A percentile compares a stretch with the other conserved stretches of the same genome.
Conservation (phyloP, 352 stramenopile species). For the Globisporangium irregulare region DNA sequence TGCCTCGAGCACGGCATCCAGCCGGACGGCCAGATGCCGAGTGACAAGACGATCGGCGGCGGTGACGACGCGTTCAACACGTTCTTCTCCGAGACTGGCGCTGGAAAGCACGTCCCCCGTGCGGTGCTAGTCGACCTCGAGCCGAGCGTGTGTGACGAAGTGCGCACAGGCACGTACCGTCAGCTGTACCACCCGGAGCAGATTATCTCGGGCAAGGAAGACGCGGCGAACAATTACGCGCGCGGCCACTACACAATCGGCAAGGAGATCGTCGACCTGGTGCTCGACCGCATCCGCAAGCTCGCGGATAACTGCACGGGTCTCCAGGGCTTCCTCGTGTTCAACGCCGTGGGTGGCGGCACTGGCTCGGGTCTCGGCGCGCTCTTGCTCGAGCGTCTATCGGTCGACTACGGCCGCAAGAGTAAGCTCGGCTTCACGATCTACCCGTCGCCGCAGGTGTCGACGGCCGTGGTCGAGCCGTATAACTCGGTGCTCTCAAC, state of each 20-base stretch:
- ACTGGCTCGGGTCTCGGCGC: constrained; percentile 97
- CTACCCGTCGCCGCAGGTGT: constrained; percentile 96
- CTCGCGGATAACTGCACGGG: constrained; percentile 96
- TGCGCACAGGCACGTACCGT: constrained; percentile 94
- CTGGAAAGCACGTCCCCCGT: constrained; percentile 97
- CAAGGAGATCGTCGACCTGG: constrained; percentile 97
- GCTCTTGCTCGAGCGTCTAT: constrained; percentile 95
- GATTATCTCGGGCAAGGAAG: constrained; percentile 98
- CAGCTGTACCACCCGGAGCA: constrained; percentile 98
- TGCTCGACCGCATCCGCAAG: constrained; percentile 97
- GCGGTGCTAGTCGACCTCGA: constrained; percentile 98
- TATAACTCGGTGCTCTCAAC: constrained; percentile 99
- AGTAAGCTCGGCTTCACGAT: constrained; percentile 98
- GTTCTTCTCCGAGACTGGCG: constrained; percentile 92
- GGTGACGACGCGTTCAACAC: constrained; percentile 98
- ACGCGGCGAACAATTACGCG: constrained; percentile 91
- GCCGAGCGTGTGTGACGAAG: constrained; percentile 97
- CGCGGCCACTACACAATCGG: constrained; percentile 93
- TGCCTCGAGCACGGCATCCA: constrained; percentile 88
- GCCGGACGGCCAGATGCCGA: constrained; percentile 92
- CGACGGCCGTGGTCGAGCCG: constrained; percentile 95
- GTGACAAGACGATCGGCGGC: constrained; percentile 90
- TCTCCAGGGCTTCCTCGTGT: constrained; percentile 98
- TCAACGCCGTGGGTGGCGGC: constrained; percentile 97
- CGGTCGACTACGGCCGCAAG: constrained; percentile 98